phyloP scores from a whole-genome alignment of 306 rosid genomes.

The Pyrus communis region DNA sequence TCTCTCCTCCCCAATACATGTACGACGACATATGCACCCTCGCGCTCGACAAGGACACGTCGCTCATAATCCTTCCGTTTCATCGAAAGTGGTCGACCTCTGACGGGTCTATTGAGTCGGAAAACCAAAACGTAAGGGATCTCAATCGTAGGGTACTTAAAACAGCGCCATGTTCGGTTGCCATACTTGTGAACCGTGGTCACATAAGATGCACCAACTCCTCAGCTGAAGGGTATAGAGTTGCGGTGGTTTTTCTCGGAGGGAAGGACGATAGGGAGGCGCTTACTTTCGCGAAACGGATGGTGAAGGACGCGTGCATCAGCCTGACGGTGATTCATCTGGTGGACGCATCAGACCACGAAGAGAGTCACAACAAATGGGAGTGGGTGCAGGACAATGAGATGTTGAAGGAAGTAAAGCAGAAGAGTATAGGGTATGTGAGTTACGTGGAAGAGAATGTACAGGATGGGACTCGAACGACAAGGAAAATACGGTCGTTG shows the following conservation, averaged over 20 bases:
- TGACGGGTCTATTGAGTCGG: conserved; percentile 29
- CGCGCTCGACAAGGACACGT: conserved; percentile 39
- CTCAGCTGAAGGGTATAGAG: background rate
- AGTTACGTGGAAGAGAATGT: conserved; percentile 30
- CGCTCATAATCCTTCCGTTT: conserved; percentile 50
- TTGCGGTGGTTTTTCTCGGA: conserved; percentile 45
- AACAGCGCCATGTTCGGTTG: conserved; percentile 52
- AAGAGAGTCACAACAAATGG: background rate
- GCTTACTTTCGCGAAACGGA: conserved; percentile 19
- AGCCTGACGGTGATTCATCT: conserved; percentile 35
- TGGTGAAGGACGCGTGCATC: conserved; percentile 34
- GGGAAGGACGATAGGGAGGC: conserved; percentile 61
- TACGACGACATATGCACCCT: conserved; percentile 50
- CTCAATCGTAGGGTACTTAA: conserved; percentile 34
- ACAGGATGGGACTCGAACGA: conserved; percentile 30
- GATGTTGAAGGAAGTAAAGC: conserved; percentile 12
- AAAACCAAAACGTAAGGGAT: conserved; percentile 22
- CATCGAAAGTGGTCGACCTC: conserved; percentile 38
- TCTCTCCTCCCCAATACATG: conserved; percentile 39
- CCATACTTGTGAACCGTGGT: conserved; percentile 35
- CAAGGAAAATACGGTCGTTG: background rate
- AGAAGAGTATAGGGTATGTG: background rate
- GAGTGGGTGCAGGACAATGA: conserved; percentile 18
- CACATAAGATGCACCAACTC: conserved; percentile 26
- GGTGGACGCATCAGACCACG: background rate